Conservation (phyloP, 1,139 yeast species). For the Pichia sp. region DNA sequence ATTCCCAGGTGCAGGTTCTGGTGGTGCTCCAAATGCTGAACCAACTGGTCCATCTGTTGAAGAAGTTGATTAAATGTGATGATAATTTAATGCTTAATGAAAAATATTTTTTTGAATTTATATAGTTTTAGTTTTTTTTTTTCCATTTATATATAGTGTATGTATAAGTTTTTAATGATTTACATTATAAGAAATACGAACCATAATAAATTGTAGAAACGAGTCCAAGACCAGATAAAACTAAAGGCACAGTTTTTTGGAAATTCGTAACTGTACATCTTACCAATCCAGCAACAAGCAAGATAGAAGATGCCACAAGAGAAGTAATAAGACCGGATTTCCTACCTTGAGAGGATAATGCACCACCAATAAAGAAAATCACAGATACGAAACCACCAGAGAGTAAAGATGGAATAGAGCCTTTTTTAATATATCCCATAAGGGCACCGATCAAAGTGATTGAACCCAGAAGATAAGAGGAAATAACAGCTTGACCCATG, state of each 20-base stretch:
- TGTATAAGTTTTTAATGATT: too few species aligned
- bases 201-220: constrained; percentile 63
- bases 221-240: constrained; percentile 59
- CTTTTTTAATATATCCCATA: constrained; percentile 43
- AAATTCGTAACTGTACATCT: constrained; percentile 39
- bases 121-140: not conserved
- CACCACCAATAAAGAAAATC: constrained; percentile 72
- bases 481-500: constrained; percentile 5
- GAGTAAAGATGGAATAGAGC: constrained; percentile 71
- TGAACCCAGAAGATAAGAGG: constrained; percentile 15
- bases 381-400: constrained; percentile 72
- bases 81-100: not conserved
- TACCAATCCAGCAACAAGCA: constrained; percentile 63
- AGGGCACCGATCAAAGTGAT: constrained; percentile 28
- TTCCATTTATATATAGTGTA: too few species aligned
- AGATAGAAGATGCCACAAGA: constrained; percentile 58
- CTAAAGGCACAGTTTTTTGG: constrained; percentile 68
- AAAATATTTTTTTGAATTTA: not conserved
- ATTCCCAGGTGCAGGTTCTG: constrained; percentile 8
- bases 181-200: constrained; percentile 7
- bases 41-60: constrained; percentile 63
- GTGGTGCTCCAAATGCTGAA: constrained; percentile 30
- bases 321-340: constrained; percentile 82
- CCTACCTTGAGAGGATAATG: constrained; percentile 62
- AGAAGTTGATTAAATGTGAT: constrained; percentile 51